phyloP scores from a whole-genome alignment of 352 stramenopile genomes.

The Aphanomyces cochlioides region DNA sequence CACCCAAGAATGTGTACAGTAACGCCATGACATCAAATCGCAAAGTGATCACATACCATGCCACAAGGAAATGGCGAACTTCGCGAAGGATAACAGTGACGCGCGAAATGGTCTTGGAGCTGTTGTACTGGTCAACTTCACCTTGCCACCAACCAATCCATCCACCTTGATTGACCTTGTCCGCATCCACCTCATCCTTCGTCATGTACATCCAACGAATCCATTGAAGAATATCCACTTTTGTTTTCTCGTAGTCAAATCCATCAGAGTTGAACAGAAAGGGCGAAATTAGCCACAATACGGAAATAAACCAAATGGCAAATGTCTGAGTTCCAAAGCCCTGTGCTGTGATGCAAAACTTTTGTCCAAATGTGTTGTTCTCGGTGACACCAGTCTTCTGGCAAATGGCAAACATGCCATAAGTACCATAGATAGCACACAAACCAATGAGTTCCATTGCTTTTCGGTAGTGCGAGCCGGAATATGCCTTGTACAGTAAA shows the following conservation, averaged over 20 bases:
- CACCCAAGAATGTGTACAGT: slow-evolving; percentile 45
- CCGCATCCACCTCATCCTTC: slow-evolving; percentile 51
- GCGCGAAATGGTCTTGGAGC: slow-evolving; percentile 63
- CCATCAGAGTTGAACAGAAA: slow-evolving; percentile 83
- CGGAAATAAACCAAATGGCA: slow-evolving; percentile 73
- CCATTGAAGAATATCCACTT: slow-evolving; percentile 60
- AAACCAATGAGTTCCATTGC: slow-evolving; percentile 68
- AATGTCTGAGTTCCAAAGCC: slow-evolving; percentile 74
- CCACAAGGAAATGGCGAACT: slow-evolving; percentile 66
- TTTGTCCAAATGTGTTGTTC: slow-evolving; percentile 49
- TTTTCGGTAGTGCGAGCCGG: slow-evolving; percentile 68
- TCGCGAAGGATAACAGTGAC: slow-evolving; percentile 67
- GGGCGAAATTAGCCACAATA: slow-evolving; percentile 58
- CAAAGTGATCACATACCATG: slow-evolving; percentile 68
- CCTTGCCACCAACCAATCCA: slow-evolving; percentile 73
- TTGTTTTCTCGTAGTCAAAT: slow-evolving; percentile 70
- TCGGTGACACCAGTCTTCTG: slow-evolving; percentile 45
- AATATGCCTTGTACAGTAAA: slow-evolving; percentile 71
- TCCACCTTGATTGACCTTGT: slow-evolving; percentile 58
- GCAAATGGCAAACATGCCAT: slow-evolving; percentile 69
- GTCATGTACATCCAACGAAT: slow-evolving; percentile 66
- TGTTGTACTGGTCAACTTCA: slow-evolving; percentile 57
- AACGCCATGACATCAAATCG: slow-evolving; percentile 50
- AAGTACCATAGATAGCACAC: slow-evolving; percentile 60
- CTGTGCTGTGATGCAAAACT: slow-evolving; percentile 66